Base-by-base conservation (phyloP, 805 yeast species). In the Candida ficus region DNA sequence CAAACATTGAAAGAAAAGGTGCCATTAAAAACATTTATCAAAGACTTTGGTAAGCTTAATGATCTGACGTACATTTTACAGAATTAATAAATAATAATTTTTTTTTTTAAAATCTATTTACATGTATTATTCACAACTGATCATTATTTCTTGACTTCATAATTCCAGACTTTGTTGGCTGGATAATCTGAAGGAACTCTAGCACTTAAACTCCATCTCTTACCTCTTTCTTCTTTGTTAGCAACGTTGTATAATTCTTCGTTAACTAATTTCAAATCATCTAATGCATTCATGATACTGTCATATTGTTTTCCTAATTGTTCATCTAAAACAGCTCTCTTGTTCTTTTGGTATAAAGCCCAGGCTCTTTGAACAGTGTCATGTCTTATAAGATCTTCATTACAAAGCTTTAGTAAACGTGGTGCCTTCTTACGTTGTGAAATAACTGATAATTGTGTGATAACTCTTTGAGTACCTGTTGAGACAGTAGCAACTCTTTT, bases 351-450 rank as follows among this genome's bases (percentile, higher is more conserved):
- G 57, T 72, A 68, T 13, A 76, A 52, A 7, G 75, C 64, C 96
- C 97, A 93, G 7, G 96, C 96, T 41, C 76, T 79, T 51, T 76
- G 78, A 41, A 93, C 82, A 10, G 89, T 78, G 48, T 78, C 76
- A 59, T 91, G 98, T 56, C 93, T 85, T 47, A 91, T 71, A 42
- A 81, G 70, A 58, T 93, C 98, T 61, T 90, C 97, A 20, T 73
- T 68, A 50, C 81, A 73, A 26, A 89, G 67, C 54, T 81, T 86
- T 47, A 93, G 62, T 52, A 87, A 67, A 51, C 80, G 77, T 34
- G 99, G 99, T 62, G 82, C 90, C 62, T 89, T 91, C 67, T 89
- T 80, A 43, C 83, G 75, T 7, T 95, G 96, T 11, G 93, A 78
- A 51, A 90, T 61, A 18, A 91, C 95, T 30, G 95, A 82, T 47